A percentile compares a stretch with the other conserved stretches of the same genome.
Evolutionary conservation across 345 rosid genomes (phyloP).

Genomic region (Chamaenerion angustifolium): DNA sequence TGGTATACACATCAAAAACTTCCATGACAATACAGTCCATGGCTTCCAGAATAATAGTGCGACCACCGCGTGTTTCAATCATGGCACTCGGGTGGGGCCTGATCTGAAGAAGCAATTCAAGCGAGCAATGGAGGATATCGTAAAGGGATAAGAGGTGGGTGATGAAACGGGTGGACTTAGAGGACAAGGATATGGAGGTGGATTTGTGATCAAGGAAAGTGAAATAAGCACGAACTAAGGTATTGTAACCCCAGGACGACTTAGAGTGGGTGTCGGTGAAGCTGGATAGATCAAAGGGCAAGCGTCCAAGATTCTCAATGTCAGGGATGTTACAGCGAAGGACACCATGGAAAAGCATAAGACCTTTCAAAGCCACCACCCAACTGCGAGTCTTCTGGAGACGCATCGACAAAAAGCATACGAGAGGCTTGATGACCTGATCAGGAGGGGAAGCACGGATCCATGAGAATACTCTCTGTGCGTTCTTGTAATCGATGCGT

Average conservation of each 20-base stretch:
- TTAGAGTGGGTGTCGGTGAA: slow-evolving; percentile 32
- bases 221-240: slow-evolving; percentile 51
- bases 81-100: slow-evolving; percentile 37
- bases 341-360: slow-evolving; percentile 70
- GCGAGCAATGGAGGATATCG: slow-evolving; percentile 30
- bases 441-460: slow-evolving; percentile 49
- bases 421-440: slow-evolving; percentile 29
- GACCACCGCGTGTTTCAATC: slow-evolving; percentile 8
- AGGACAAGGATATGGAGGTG: slow-evolving; percentile 11
- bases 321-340: slow-evolving; percentile 40
- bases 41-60: slow-evolving; percentile 40
- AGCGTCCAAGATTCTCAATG: slow-evolving; percentile 31
- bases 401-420: slow-evolving; percentile 32
- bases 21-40: slow-evolving; percentile 61
- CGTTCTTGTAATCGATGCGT: slow-evolving; percentile 42
- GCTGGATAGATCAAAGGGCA: slow-evolving; percentile 62
- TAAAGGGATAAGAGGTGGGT: slow-evolving; percentile 32
- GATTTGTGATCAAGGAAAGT: slow-evolving; percentile 51
- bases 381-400: slow-evolving; percentile 53
- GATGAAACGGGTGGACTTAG: neutral
- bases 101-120: slow-evolving; percentile 47
- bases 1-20: slow-evolving; percentile 41
- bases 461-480: slow-evolving; percentile 51
- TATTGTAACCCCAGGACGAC: slow-evolving; percentile 34
- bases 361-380: slow-evolving; percentile 65